Evolutionary conservation across 768 basidiomycete genomes (phyloP).

Genomic region (Piloderma croceum): DNA sequence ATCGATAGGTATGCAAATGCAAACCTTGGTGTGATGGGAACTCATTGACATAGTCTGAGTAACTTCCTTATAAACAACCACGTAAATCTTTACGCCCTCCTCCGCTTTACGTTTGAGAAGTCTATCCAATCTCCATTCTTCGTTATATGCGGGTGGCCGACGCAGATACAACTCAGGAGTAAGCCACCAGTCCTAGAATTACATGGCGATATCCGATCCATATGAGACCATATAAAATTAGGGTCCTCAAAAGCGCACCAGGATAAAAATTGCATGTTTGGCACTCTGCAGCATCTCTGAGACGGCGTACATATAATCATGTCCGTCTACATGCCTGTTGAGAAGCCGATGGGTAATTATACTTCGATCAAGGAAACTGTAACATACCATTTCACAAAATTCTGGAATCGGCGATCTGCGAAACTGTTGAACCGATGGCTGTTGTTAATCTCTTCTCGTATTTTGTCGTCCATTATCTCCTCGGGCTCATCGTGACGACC

Average conservation of each 20-base stretch:
- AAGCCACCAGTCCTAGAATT: slow-evolving; percentile 91
- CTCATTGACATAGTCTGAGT: slow-evolving; percentile 89
- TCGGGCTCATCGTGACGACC: slow-evolving; percentile 71
- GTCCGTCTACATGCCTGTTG: slow-evolving; percentile 84
- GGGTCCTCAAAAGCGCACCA: slow-evolving; percentile 35
- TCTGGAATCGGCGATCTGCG: slow-evolving; percentile 61
- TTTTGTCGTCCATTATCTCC: slow-evolving; percentile 64
- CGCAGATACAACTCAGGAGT: slow-evolving; percentile 93
- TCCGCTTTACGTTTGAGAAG: slow-evolving; percentile 84
- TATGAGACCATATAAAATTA: not conserved
- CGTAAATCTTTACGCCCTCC: slow-evolving; percentile 86
- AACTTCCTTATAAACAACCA: slow-evolving; percentile 96
- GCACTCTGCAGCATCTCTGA: slow-evolving; percentile 85
- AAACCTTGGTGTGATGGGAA: slow-evolving; percentile 77
- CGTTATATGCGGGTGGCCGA: slow-evolving; percentile 79
- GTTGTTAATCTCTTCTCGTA: slow-evolving; percentile 69
- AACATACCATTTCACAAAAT: slow-evolving; percentile 78
- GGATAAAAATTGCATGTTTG: slow-evolving; percentile 80
- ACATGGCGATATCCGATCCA: no score
- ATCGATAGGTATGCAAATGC: no score
- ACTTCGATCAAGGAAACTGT: no score
- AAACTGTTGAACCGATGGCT: slow-evolving; percentile 85
- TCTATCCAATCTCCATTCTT: slow-evolving; percentile 85
- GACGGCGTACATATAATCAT: slow-evolving; percentile 95
- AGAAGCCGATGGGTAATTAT: no score